phyloP scores from a whole-genome alignment of 768 basidiomycete species.

The Coprinopsis strossmayeri region DNA sequence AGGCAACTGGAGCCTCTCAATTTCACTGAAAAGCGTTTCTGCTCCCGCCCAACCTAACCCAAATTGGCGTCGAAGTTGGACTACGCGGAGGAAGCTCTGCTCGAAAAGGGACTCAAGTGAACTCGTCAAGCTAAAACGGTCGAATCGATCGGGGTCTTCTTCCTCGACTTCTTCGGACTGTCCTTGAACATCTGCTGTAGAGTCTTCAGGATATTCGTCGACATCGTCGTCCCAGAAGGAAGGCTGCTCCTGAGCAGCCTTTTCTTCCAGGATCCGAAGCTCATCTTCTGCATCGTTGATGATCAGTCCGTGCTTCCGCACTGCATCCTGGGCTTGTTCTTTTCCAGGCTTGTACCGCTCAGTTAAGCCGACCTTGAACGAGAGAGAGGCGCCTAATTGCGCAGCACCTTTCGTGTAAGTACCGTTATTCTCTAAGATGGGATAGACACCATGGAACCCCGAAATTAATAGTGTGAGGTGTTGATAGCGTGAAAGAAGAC shows the following conservation, averaged over 20 bases:
- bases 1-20: slow-evolving; percentile 37
- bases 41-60: slow-evolving; percentile 65
- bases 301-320: slow-evolving; percentile 45
- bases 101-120: slow-evolving; percentile 59
- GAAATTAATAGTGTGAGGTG: slow-evolving; percentile 63
- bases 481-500: slow-evolving; percentile 47
- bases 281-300: slow-evolving; percentile 36
- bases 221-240: slow-evolving; percentile 21
- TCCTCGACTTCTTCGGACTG: slow-evolving; percentile 21
- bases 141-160: slow-evolving; percentile 39
- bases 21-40: slow-evolving; percentile 42
- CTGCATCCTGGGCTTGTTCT: slow-evolving; percentile 39
- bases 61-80: slow-evolving; percentile 46
- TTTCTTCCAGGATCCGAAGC: slow-evolving; percentile 26
- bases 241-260: slow-evolving; percentile 22
- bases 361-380: slow-evolving; percentile 61
- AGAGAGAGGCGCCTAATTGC: slow-evolving; percentile 27
- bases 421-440: slow-evolving; percentile 40
- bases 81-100: slow-evolving; percentile 44
- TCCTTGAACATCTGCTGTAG: slow-evolving; percentile 4
- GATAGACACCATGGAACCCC: slow-evolving; percentile 47
- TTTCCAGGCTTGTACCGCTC: slow-evolving; percentile 52
- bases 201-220: slow-evolving; percentile 8
- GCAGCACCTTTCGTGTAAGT: slow-evolving; percentile 28
- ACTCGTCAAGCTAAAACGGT: slow-evolving; percentile 56